phyloP scores from a whole-genome alignment of 352 stramenopile genomes.

The Chrysophaeum taylorii region DNA sequence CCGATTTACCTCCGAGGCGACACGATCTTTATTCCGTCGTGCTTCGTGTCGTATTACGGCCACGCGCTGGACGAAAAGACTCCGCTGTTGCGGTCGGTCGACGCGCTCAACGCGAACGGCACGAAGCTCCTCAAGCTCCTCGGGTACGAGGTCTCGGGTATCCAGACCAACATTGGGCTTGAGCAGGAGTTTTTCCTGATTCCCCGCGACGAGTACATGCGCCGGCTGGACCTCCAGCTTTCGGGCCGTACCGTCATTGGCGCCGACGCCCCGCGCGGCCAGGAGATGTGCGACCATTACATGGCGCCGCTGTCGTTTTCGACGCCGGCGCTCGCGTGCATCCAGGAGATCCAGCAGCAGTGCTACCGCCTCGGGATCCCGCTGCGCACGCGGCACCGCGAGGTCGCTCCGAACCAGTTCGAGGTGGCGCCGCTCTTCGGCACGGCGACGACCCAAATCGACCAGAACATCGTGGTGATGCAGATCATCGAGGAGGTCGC shows the following conservation, averaged over 20 bases:
- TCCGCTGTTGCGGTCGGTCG: constrained; percentile 58
- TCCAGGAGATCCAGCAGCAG: constrained; percentile 69
- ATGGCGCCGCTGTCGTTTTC: constrained; percentile 55
- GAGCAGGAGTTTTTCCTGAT: constrained; percentile 79
- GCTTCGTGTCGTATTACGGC: constrained; percentile 65
- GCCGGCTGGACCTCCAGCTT: constrained; percentile 59
- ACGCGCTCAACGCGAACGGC: constrained; percentile 52
- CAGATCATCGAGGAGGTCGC: constrained; percentile 67
- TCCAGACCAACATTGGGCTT: constrained; percentile 62
- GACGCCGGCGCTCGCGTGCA: constrained; percentile 54
- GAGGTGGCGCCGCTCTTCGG: constrained; percentile 64
- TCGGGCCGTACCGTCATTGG: constrained; percentile 65
- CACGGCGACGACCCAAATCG: constrained; percentile 59
- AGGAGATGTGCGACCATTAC: constrained; percentile 75
- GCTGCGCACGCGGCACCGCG: constrained; percentile 63
- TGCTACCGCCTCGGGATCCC: constrained; percentile 54
- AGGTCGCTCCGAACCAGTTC: constrained; percentile 70
- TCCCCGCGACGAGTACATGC: constrained; percentile 57
- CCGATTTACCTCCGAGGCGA: constrained; percentile 61
- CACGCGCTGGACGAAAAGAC: constrained; percentile 71
- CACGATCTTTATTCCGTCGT: constrained; percentile 64
- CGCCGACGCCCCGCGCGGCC: constrained; percentile 54
- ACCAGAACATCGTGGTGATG: constrained; percentile 73
- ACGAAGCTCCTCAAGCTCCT: constrained; percentile 48
- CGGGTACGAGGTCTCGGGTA: constrained; percentile 48